Percentiles rank a stretch among this genome's conserved stretches.
phyloP scores from a whole-genome alignment of 169 alveolate species.

The Theileria equi region DNA sequence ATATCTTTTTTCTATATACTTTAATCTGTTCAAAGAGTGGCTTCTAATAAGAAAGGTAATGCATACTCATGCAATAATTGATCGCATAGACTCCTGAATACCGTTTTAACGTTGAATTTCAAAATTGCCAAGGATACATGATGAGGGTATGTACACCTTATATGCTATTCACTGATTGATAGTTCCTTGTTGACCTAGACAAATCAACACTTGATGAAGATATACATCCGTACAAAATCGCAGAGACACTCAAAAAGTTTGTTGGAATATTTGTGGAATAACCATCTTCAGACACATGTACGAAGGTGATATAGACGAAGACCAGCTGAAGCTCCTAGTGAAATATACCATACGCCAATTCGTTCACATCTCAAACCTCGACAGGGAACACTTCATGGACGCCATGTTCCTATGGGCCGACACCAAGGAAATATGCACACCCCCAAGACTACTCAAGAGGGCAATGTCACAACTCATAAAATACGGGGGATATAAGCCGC shows the following conservation, averaged over 20 bases:
- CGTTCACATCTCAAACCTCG: conserved; percentile 43
- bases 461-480: conserved; percentile 56
- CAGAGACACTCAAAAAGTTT: conserved; percentile 23
- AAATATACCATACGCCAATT: conserved; percentile 61
- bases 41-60: conserved; percentile 53
- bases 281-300: conserved; percentile 37
- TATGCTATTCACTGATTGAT: not conserved
- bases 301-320: conserved; percentile 40
- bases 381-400: conserved; percentile 32
- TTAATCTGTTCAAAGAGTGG: conserved; percentile 70
- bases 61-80: too few species aligned
- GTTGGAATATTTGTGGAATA: not conserved
- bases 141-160: conserved; percentile 12
- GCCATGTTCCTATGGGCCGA: conserved; percentile 67
- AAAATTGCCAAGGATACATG: conserved; percentile 56
- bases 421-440: conserved; percentile 52
- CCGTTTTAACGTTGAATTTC: conserved; percentile 32
- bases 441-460: conserved; percentile 50
- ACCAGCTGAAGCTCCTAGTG: conserved; percentile 39
- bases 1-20: conserved; percentile 59
- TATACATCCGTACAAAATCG: conserved; percentile 40
- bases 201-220: conserved; percentile 49
- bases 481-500: conserved; percentile 40
- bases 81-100: conserved; percentile 43
- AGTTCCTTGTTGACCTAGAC: conserved; percentile 54